These are phyloP conservation scores for Blastocystis sp. DNA, from an alignment of 352 stramenopile species.

Conservation along the genomic window DNA sequence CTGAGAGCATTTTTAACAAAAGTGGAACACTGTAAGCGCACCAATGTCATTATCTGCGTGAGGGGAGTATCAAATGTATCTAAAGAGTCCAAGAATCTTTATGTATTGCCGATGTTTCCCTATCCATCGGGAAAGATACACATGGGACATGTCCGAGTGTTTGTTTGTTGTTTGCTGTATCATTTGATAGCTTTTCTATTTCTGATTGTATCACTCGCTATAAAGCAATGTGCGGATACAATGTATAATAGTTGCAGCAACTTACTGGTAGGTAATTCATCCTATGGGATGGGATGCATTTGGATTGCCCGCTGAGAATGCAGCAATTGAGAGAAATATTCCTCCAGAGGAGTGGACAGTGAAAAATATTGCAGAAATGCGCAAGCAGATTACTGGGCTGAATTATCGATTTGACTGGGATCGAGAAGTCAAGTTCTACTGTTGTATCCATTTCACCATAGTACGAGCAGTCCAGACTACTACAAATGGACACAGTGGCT, in stretches of 20 bases:
- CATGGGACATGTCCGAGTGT: constrained; percentile 97
- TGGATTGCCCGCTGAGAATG: constrained; percentile 97
- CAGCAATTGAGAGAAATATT: constrained; percentile 91
- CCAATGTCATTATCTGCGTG: not conserved
- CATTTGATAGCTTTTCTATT: constrained; percentile 72
- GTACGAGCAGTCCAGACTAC: constrained; percentile 36
- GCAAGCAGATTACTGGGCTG: constrained; percentile 87
- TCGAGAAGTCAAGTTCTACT: constrained; percentile 91
- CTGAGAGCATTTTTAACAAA: not conserved
- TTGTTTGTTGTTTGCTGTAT: not conserved
- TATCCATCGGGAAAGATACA: constrained; percentile 94
- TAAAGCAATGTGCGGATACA: constrained; percentile 89
- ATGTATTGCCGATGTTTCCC: constrained; percentile 93
- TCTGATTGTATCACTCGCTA: constrained; percentile 94
- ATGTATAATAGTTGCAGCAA: constrained; percentile 70
- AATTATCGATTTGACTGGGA: constrained; percentile 96
- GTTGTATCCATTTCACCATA: not conserved
- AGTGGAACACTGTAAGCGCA: not conserved
- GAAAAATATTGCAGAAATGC: constrained; percentile 93
- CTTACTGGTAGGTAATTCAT: constrained; percentile 72
- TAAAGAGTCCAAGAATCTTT: constrained; percentile 68
- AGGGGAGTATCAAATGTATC: not conserved
- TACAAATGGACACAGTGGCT: constrained; percentile 95
- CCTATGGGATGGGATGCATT: constrained; percentile 99
- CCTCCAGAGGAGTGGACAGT: constrained; percentile 88